A percentile compares a stretch with the other conserved stretches of the same genome.
phyloP scores from a whole-genome alignment of 2,329 filamentous ascomycete species.

The Didymella pinodella region DNA sequence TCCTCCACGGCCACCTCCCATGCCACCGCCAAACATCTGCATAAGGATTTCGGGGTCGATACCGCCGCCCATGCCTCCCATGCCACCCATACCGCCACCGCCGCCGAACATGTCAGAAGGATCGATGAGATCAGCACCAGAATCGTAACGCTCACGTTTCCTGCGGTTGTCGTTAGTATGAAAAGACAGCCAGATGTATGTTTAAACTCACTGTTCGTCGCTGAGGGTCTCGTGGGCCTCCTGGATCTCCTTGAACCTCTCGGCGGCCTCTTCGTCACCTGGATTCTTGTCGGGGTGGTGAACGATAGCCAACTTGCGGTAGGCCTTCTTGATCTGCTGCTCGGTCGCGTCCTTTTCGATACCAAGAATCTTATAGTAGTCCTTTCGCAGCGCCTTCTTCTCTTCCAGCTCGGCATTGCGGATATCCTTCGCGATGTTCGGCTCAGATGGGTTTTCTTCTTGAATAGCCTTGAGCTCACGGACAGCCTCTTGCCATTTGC shows the following conservation, averaged over 20 bases:
- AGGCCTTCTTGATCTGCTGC: constrained; percentile 92
- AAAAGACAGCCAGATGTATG: neutral
- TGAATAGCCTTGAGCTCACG: constrained; percentile 87
- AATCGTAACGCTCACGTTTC: constrained; percentile 90
- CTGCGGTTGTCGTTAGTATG: constrained; percentile 53
- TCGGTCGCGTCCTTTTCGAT: constrained; percentile 86
- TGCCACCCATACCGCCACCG: constrained; percentile 66
- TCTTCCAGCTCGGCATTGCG: constrained; percentile 90
- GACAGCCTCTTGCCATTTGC: constrained; percentile 90
- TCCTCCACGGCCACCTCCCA: constrained; percentile 52
- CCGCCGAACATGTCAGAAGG: constrained; percentile 84
- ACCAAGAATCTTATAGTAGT: constrained; percentile 97
- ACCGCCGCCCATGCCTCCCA: constrained; percentile 64
- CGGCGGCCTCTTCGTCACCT: constrained; percentile 81
- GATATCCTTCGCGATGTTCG: constrained; percentile 81
- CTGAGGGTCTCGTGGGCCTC: constrained; percentile 97
- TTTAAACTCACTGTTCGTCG: constrained; percentile 79
- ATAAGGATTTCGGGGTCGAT: constrained; percentile 46
- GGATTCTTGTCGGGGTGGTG: constrained; percentile 99
- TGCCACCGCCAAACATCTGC: constrained; percentile 56
- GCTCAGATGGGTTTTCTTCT: constrained; percentile 83
- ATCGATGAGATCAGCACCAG: constrained; percentile 88
- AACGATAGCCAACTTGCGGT: constrained; percentile 90
- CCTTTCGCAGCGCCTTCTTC: constrained; percentile 97
- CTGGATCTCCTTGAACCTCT: constrained; percentile 96